Evolutionary conservation across 2,329 filamentous ascomycete genomes (phyloP).

Genomic region (Colletotrichum horii): DNA sequence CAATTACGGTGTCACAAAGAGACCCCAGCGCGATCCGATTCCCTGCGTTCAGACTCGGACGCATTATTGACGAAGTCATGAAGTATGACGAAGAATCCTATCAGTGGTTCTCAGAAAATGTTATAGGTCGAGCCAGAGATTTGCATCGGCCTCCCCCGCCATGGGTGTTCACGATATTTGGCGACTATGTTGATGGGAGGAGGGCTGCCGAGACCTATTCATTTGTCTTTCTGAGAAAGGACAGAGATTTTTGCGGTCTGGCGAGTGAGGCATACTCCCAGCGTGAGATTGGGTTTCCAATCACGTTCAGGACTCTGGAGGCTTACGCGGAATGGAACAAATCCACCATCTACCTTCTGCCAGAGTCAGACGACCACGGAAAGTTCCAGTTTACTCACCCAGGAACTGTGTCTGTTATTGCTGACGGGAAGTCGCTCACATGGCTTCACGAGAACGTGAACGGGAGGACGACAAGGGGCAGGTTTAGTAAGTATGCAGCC

Average conservation of each 20-base stretch:
- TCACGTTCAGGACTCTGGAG: not conserved
- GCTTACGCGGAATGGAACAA: not conserved
- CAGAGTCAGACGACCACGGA: not conserved
- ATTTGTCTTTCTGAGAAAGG: not conserved
- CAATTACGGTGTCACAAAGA: not conserved
- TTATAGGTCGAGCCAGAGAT: not conserved
- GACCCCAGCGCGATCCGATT: not conserved
- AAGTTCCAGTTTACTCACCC: not conserved
- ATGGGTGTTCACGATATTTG: not conserved
- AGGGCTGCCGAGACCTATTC: not conserved
- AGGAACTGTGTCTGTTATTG: not conserved
- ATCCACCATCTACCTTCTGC: not conserved
- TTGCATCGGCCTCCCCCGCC: not conserved
- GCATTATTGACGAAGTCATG: not conserved
- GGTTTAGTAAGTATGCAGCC: not conserved
- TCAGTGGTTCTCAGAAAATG: accelerated
- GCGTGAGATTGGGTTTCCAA: accelerated
- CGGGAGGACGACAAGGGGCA: not conserved
- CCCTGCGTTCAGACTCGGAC: accelerated
- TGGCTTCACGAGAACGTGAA: not conserved
- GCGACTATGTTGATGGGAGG: not conserved
- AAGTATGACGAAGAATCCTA: not conserved
- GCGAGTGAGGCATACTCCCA: accelerated
- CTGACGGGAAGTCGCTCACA: not conserved
- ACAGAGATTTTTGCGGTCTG: accelerated